Base-by-base conservation (phyloP, 768 basidiomycete genomes). In the Lepiota brunneoincarnata region DNA sequence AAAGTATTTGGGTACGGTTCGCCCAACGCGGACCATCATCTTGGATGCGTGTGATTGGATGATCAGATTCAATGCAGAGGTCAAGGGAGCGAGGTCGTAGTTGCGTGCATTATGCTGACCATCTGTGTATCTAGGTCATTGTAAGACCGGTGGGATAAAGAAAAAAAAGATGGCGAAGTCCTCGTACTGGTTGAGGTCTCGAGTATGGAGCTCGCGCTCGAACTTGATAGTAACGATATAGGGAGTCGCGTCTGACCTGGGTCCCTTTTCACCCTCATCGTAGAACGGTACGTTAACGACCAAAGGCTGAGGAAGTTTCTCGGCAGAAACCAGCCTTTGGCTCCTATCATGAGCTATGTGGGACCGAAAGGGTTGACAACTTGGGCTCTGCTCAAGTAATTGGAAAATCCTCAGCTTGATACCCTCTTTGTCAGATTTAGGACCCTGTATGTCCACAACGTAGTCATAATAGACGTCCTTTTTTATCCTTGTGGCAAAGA, bases 21-120 rank as follows among this genome's bases (percentile, higher is more conserved):
- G 69, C 4, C 82, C 81, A 12, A 82, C 76, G 6, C 77, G 74
- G 6, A 75, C 66, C 9, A 78, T 82, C 5, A 57, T 68, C 28
- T 68, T 64, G 51, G 68, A 60, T 10, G 80, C 73, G 39, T 74
- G 70, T 62, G 75, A 71, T 58, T 80, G 76, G n/a, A 82, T 59
- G 44, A 84, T 67, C 23, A 85, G 71, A 59, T 86, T 84, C 21
- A 84, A 61, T 5, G 82, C 83, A 10, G 81, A 76, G 7, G 81
- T 59, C 26, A 77, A 45, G 0, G 83, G 82, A n/a, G 65, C 63
- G 2, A 74, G 65, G 31, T 85, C 80, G 24, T 75, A 70, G 45
- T 71, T 64, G 20, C 72, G 70, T 48, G 71, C 69, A 24, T 70
- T 63, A 2, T 70, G 64, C 2, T 69, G 59, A 1, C 84, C 87